Evolutionary conservation across 106 monocot species (phyloP).

Genomic region (Platanthera zijinensis): DNA sequence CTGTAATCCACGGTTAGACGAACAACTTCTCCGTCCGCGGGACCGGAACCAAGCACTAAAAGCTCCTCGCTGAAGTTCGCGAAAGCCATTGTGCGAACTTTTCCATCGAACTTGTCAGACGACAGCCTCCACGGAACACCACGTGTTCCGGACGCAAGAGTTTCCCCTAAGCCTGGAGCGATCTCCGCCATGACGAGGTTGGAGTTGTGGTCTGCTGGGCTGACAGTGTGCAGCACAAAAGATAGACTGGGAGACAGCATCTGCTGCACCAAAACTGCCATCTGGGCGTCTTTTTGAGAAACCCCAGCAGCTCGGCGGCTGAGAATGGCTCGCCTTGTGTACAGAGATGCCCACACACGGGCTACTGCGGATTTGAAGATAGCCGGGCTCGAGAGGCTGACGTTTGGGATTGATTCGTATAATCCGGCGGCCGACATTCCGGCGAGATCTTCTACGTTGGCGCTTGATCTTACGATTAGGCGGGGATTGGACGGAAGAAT

Average conservation of each 20-base stretch:
- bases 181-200: constrained; percentile 67
- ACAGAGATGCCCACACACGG: constrained; percentile 84
- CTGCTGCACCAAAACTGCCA: constrained; percentile 90
- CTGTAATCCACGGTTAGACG: constrained; percentile 79
- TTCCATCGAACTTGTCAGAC: constrained; percentile 60
- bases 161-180: constrained; percentile 89
- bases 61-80: constrained; percentile 93
- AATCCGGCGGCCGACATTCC: constrained; percentile 97
- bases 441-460: constrained; percentile 91
- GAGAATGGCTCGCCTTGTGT: constrained; percentile 82
- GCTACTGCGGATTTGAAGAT: constrained; percentile 52
- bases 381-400: constrained; percentile 41
- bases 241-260: constrained; percentile 74
- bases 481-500: constrained; percentile 41
- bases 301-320: constrained; percentile 77
- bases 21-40: constrained; percentile 67
- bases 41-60: constrained; percentile 37
- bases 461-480: constrained; percentile 83
- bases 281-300: constrained; percentile 59
- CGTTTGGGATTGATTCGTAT: constrained; percentile 91
- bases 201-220: constrained; percentile 54
- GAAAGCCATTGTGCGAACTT: constrained; percentile 63
- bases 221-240: constrained; percentile 85
- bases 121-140: constrained; percentile 90
- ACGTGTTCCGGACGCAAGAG: constrained; percentile 79